phyloP scores from a whole-genome alignment of 352 stramenopile genomes.

The Thalassiosira sp. region DNA sequence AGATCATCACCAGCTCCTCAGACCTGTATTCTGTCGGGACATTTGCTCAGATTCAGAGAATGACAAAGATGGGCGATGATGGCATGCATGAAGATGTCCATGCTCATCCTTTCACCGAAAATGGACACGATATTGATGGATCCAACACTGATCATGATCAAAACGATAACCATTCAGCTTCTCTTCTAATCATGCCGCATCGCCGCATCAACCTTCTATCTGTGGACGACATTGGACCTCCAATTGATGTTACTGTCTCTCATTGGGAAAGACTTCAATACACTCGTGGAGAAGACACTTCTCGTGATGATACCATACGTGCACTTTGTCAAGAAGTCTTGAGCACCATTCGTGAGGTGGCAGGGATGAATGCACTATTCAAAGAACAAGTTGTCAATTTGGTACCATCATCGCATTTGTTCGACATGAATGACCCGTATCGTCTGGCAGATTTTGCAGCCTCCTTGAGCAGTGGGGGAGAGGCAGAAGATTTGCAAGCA shows the following conservation, averaged over 20 bases:
- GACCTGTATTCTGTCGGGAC: conserved; percentile 94
- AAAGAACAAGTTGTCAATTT: conserved; percentile 91
- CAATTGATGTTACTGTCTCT: conserved; percentile 75
- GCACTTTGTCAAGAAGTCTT: conserved; percentile 98
- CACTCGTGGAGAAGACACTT: conserved; percentile 62
- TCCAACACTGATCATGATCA: conserved; percentile 27
- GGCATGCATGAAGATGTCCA: conserved; percentile 31
- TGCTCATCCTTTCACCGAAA: conserved; percentile 17
- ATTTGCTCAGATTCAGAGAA: conserved; percentile 94
- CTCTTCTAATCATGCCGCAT: conserved; percentile 80
- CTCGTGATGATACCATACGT: conserved; percentile 91
- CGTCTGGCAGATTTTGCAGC: conserved; percentile 97
- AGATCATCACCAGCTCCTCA: conserved; percentile 90
- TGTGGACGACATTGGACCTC: conserved; percentile 81
- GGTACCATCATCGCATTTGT: conserved; percentile 85
- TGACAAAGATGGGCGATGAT: conserved; percentile 68
- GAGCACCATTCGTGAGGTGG: conserved; percentile 93
- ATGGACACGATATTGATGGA: conserved; percentile 35
- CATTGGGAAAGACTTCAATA: conserved; percentile 79
- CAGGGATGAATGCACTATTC: conserved; percentile 96
- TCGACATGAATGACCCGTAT: conserved; percentile 96
- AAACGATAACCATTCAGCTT: conserved; percentile 21
- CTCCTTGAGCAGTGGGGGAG: conserved; percentile 90
- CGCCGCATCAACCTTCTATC: conserved; percentile 80
- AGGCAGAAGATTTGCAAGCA: conserved; percentile 86